phyloP scores from a whole-genome alignment of 1,139 yeast genomes.

The Sugiyamaella grinbergsii region DNA sequence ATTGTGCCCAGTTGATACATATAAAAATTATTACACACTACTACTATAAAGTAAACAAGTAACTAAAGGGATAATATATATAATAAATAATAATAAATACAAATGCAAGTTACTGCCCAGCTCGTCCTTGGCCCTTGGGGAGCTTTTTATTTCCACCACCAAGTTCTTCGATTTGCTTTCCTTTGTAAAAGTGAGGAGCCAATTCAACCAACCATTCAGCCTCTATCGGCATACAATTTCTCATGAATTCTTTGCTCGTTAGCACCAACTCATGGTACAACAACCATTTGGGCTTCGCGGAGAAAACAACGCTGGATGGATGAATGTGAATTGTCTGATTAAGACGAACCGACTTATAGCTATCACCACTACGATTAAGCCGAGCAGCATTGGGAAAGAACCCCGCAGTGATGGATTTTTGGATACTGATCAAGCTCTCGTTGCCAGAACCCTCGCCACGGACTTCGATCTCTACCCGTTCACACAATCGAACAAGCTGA shows the following conservation, averaged over 20 bases:
- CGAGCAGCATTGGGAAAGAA: conserved; percentile 80
- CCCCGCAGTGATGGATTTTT: conserved; percentile 73
- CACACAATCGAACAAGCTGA: conserved; percentile 67
- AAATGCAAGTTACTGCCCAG: conserved; percentile 2
- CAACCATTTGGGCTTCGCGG: conserved; percentile 63
- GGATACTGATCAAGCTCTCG: conserved; percentile 48
- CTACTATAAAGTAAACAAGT: too few relatives aligned
- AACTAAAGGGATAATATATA: neutral
- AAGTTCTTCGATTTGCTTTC: conserved; percentile 29
- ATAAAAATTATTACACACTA: too few relatives aligned
- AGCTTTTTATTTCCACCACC: conserved; percentile 22
- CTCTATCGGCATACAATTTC: conserved; percentile 76
- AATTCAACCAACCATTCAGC: conserved; percentile 65
- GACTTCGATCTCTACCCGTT: conserved; percentile 54
- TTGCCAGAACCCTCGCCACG: conserved; percentile 32
- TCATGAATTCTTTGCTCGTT: conserved; percentile 86
- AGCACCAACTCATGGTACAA: conserved; percentile 83
- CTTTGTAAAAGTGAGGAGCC: conserved; percentile 60
- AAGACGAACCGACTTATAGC: conserved; percentile 61
- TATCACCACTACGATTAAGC: conserved; percentile 70
- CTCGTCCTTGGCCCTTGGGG: conserved; percentile 15
- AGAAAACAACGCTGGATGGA: conserved; percentile 72
- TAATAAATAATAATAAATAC: conserved; percentile 7
- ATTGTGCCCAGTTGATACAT: too few relatives aligned
- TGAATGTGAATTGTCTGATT: conserved; percentile 74